A percentile compares a stretch with the other conserved stretches of the same genome.
Conservation (phyloP, 1,284 basidiomycete genomes). For the Cutaneotrichosporon dermatis region DNA sequence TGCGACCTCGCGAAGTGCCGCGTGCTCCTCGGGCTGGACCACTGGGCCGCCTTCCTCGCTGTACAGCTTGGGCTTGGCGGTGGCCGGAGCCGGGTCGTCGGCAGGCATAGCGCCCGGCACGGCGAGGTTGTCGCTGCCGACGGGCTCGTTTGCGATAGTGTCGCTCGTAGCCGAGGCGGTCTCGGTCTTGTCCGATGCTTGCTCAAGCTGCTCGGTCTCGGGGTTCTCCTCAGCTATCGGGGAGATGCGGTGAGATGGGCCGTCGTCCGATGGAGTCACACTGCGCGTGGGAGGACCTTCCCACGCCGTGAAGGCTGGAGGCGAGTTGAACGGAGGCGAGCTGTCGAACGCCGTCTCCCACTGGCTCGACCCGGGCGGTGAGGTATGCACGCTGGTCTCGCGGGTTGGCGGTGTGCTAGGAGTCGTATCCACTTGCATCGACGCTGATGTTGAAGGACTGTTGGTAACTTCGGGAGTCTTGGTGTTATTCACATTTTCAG, state of each 20-base stretch:
- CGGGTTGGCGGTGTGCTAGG: neutral
- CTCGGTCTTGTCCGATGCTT: constrained; percentile 4
- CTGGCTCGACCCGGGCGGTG: constrained; percentile 3
- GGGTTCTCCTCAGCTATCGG: constrained; percentile 6
- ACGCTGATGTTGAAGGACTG: neutral
- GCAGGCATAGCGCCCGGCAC: neutral
- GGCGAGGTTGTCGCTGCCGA: neutral
- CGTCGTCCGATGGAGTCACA: constrained; percentile 4
- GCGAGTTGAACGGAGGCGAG: constrained; percentile 2
- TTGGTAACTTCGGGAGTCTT: neutral
- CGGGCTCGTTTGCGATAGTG: neutral
- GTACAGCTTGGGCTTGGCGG: neutral
- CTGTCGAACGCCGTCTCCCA: constrained; percentile 8
- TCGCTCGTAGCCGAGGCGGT: neutral
- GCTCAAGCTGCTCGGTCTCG: constrained; percentile 2
- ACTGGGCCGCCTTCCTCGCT: neutral
- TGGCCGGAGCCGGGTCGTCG: neutral
- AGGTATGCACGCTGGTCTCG: neutral
- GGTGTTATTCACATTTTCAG: neutral
- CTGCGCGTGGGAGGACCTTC: constrained; percentile 10
- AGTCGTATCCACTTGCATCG: neutral
- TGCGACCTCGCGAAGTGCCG: neutral
- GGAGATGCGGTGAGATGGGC: neutral
- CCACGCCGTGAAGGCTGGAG: constrained; percentile 5
- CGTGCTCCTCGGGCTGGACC: neutral